Conservation (phyloP, 1,139 yeast genomes). For the Kurtzmaniella quercitrusa region DNA sequence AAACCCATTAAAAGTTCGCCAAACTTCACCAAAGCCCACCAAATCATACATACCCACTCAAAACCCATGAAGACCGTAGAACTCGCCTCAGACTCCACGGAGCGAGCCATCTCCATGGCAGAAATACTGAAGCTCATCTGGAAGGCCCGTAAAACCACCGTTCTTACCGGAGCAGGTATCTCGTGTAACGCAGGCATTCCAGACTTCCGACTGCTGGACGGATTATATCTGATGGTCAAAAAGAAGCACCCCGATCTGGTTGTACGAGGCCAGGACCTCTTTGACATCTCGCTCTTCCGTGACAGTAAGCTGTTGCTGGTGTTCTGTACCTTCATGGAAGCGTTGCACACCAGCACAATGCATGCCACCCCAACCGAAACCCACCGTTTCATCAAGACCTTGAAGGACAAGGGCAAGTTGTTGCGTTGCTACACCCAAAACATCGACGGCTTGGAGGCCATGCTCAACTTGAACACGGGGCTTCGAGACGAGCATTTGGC, state of each 20-base stretch:
- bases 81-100: conserved; percentile 25
- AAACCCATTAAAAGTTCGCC: neutral
- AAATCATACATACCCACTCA: too few relatives aligned
- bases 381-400: conserved; percentile 66
- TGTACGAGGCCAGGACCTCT: conserved; percentile 82
- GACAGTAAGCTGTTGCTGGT: conserved; percentile 57
- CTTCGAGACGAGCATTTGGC: conserved; percentile 29
- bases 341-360: conserved; percentile 58
- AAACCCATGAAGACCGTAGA: conserved; percentile 33
- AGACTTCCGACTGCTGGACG: conserved; percentile 82
- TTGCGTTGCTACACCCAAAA: conserved; percentile 83
- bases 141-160: conserved; percentile 48
- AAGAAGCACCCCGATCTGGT: conserved; percentile 56
- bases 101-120: conserved; percentile 20
- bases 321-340: conserved; percentile 81
- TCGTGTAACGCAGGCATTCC: conserved; percentile 97
- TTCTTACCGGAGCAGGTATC: conserved; percentile 91
- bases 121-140: conserved; percentile 41
- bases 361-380: conserved; percentile 78
- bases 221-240: conserved; percentile 74
- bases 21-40: neutral
- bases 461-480: conserved; percentile 42
- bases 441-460: conserved; percentile 47
- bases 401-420: conserved; percentile 64
- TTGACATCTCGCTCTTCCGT: conserved; percentile 78